Evolutionary conservation across 2,329 filamentous ascomycete species (phyloP).

Genomic region (Pezicula neosporulosa): DNA sequence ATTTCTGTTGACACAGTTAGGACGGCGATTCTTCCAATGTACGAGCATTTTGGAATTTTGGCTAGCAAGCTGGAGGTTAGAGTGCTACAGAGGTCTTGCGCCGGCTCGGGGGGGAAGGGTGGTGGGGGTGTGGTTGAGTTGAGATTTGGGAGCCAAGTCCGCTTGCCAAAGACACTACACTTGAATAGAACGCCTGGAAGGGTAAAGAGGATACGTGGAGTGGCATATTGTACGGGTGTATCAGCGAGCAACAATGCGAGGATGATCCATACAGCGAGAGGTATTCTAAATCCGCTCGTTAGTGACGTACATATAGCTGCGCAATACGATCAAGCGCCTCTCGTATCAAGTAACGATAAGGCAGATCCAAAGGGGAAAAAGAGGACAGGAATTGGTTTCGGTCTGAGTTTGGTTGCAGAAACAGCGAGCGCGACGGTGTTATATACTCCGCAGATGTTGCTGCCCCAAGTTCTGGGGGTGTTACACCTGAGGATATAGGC

Average conservation of each 20-base stretch:
- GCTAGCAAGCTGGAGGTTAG: constrained; percentile 79
- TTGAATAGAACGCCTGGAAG: constrained; percentile 76
- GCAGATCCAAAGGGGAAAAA: constrained; percentile 53
- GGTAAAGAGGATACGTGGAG: constrained; percentile 85
- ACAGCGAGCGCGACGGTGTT: constrained; percentile 72
- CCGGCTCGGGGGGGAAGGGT: constrained; percentile 69
- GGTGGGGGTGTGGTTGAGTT: constrained; percentile 93
- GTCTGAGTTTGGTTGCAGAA: constrained; percentile 86
- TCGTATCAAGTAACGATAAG: constrained; percentile 51
- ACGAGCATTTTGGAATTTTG: constrained; percentile 82
- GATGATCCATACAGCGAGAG: constrained; percentile 89
- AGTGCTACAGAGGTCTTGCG: constrained; percentile 75
- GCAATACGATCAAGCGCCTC: constrained; percentile 66
- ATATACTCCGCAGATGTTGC: constrained; percentile 84
- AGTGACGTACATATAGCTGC: constrained; percentile 89
- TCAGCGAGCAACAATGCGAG: constrained; percentile 89
- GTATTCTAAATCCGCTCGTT: constrained; percentile 80
- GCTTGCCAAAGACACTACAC: constrained; percentile 91
- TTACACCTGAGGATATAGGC: constrained; percentile 86
- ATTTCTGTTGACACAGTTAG: constrained; percentile 90
- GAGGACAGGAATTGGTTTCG: constrained; percentile 84
- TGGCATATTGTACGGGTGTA: constrained; percentile 91
- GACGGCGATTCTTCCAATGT: constrained; percentile 87
- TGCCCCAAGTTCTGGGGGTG: constrained; percentile 72
- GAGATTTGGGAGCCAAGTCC: constrained; percentile 88